phyloP scores from a whole-genome alignment of 1,284 basidiomycete species.

The Microbotryomycetes sp. region DNA sequence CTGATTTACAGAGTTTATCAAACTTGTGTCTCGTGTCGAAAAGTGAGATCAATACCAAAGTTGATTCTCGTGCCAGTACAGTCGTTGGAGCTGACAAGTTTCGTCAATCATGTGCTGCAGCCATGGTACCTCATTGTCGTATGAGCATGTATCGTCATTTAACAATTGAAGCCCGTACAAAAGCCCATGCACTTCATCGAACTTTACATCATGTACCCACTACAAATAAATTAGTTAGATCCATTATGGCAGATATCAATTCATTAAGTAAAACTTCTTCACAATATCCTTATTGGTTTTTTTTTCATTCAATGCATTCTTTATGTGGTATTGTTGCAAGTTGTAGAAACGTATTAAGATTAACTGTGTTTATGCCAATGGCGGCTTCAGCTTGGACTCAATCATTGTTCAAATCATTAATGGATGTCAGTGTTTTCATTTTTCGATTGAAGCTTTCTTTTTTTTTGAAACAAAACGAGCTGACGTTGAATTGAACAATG shows the following conservation, averaged over 20 bases:
- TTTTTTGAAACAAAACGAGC: too few species aligned
- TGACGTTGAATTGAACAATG: background rate
- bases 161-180: conserved; percentile 20
- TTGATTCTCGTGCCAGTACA: too few species aligned
- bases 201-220: conserved; percentile 23
- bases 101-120: background rate
- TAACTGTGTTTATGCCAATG: conserved; percentile 26
- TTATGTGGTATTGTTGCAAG: conserved; percentile 32
- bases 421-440: conserved; percentile 19
- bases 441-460: too few species aligned
- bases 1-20: conserved; percentile 16
- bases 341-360: conserved; percentile 19
- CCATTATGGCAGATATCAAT: conserved; percentile 22
- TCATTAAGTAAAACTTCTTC: conserved; percentile 23
- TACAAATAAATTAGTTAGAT: conserved; percentile 8
- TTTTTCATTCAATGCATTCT: conserved; percentile 34
- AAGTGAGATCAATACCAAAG: background rate
- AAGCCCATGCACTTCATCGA: conserved; percentile 29
- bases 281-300: conserved; percentile 32
- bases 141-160: conserved; percentile 21
- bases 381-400: conserved; percentile 26
- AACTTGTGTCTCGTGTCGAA: conserved; percentile 8
- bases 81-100: too few species aligned
- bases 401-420: conserved; percentile 17
- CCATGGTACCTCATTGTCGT: conserved; percentile 18